These are phyloP conservation scores for Candida chilensis DNA, from an alignment of 805 yeast genomes.

Conservation along the genomic window DNA sequence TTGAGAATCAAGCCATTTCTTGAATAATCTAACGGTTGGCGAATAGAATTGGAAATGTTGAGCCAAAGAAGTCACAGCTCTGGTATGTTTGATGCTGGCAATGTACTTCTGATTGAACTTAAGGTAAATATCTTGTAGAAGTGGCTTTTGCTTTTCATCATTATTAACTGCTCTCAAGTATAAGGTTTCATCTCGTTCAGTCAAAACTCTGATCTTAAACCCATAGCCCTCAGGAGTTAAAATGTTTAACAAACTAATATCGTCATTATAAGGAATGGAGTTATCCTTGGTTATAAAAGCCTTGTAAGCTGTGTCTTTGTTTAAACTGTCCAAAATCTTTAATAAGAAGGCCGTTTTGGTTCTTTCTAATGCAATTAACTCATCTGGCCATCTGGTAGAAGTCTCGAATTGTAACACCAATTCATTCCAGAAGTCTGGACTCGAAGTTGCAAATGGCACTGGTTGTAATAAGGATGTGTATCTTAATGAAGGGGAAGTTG, in stretches of 20 bases:
- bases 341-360: constrained; percentile 86
- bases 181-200: constrained; percentile 76
- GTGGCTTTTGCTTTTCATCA: constrained; percentile 50
- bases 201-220: constrained; percentile 64
- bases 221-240: constrained; percentile 88
- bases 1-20: constrained; percentile 86
- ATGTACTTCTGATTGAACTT: constrained; percentile 57
- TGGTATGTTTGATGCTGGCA: constrained; percentile 70
- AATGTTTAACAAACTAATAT: constrained; percentile 50
- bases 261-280: constrained; percentile 55
- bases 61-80: constrained; percentile 64
- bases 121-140: constrained; percentile 52
- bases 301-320: constrained; percentile 44
- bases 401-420: constrained; percentile 81
- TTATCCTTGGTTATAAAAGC: constrained; percentile 58
- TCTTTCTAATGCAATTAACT: constrained; percentile 72
- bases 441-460: constrained; percentile 67
- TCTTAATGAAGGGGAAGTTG: constrained; percentile 69
- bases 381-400: constrained; percentile 95
- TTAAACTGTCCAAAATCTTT: constrained; percentile 42
- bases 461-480: constrained; percentile 73
- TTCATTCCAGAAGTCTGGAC: constrained; percentile 74
- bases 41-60: constrained; percentile 67
- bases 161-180: constrained; percentile 66
- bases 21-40: constrained; percentile 76